Evolutionary conservation across 139 green algal species (phyloP).

Genomic region (Picochlorum sp.): DNA sequence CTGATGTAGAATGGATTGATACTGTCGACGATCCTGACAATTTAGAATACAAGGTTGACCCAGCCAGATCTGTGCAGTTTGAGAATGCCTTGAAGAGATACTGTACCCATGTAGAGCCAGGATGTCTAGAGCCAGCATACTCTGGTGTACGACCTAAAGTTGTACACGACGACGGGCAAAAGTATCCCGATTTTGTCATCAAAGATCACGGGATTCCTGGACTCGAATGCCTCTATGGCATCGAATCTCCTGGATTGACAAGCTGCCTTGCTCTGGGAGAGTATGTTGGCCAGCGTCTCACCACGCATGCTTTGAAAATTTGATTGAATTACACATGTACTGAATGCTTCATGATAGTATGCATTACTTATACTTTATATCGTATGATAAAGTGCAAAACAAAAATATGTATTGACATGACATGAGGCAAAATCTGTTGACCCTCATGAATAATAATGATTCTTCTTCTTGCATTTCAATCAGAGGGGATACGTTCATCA

Average conservation of each 20-base stretch:
- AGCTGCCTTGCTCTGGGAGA: slow-evolving; percentile 56
- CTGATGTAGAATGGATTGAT: slow-evolving; percentile 69
- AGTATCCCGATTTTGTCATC: slow-evolving; percentile 55
- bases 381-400: too few relatives aligned
- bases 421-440: neutral
- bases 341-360: too few relatives aligned
- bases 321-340: too few relatives aligned
- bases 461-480: too few relatives aligned
- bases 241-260: slow-evolving; percentile 83
- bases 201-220: slow-evolving; percentile 50
- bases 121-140: slow-evolving; percentile 54
- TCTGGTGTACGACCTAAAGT: slow-evolving; percentile 53
- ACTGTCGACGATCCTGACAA: slow-evolving; percentile 5
- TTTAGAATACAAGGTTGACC: slow-evolving; percentile 58
- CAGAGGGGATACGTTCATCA: too few relatives aligned
- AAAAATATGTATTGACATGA: neutral
- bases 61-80: slow-evolving; percentile 39
- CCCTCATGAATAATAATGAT: too few relatives aligned
- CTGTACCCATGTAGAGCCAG: slow-evolving; percentile 59
- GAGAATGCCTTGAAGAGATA: slow-evolving; percentile 55
- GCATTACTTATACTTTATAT: too few relatives aligned
- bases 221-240: slow-evolving; percentile 69
- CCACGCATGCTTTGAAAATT: too few relatives aligned
- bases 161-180: slow-evolving; percentile 38
- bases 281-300: slow-evolving; percentile 29